These are phyloP conservation scores for Xylariaceae sp. DNA, from an alignment of 2,329 filamentous ascomycete genomes.

Conservation along the genomic window DNA sequence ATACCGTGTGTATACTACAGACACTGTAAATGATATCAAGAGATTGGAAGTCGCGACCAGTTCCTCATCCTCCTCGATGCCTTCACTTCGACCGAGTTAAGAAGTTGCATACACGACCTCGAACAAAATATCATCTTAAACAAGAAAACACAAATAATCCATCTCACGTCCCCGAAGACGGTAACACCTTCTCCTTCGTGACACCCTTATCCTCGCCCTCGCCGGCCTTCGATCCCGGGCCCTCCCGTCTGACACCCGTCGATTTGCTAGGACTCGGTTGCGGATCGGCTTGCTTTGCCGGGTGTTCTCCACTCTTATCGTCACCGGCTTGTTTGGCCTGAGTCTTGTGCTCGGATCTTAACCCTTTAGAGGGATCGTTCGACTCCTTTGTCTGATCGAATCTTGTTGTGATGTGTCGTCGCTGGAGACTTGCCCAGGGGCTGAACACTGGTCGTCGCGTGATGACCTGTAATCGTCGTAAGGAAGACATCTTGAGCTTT, in stretches of 20 bases:
- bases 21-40: neutral
- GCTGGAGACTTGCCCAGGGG: neutral
- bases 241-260: conserved; percentile 29
- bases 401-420: neutral
- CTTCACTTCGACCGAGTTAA: too few relatives aligned
- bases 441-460: neutral
- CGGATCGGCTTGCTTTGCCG: conserved; percentile 28
- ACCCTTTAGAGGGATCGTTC: conserved; percentile 15
- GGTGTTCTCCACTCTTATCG: conserved; percentile 25
- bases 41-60: too few relatives aligned
- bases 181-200: conserved; percentile 11
- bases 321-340: conserved; percentile 17
- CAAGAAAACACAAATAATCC: neutral
- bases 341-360: conserved; percentile 19
- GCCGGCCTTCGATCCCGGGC: conserved; percentile 29
- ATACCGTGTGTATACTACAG: neutral
- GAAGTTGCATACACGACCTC: too few relatives aligned
- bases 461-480: neutral
- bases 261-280: conserved; percentile 27
- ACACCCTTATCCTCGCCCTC: conserved; percentile 11
- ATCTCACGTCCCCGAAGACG: conserved; percentile 1
- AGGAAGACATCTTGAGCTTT: neutral
- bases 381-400: conserved; percentile 17
- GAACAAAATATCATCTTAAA: neutral
- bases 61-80: too few relatives aligned